Evolutionary conservation across 2,329 filamentous ascomycete genomes (phyloP).

Genomic region (Nannizzia gypsea): DNA sequence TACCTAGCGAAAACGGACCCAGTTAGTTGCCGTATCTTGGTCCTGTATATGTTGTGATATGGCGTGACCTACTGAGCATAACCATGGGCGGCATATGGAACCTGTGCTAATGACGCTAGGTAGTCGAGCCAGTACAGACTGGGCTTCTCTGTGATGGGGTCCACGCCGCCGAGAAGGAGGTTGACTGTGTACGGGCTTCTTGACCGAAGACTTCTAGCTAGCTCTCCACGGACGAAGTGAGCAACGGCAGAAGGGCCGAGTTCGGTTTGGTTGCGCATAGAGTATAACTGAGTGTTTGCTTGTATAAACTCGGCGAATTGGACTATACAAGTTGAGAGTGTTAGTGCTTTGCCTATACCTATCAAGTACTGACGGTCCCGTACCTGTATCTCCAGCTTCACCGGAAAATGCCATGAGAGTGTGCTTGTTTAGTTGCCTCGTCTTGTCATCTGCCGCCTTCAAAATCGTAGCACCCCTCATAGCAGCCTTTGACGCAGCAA

Average conservation of each 20-base stretch:
- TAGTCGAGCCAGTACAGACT: slow-evolving; percentile 97
- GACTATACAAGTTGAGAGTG: slow-evolving; percentile 42
- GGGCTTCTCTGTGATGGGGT: slow-evolving; percentile 82
- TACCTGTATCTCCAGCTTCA: slow-evolving; percentile 89
- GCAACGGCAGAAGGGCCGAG: slow-evolving; percentile 80
- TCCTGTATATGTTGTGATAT: neutral
- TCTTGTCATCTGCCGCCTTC: slow-evolving; percentile 95
- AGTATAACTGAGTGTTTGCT: slow-evolving; percentile 95
- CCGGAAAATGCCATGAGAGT: slow-evolving; percentile 91
- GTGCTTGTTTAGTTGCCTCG: slow-evolving; percentile 78
- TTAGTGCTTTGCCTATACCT: neutral
- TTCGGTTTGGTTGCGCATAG: slow-evolving; percentile 93
- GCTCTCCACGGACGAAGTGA: slow-evolving; percentile 85
- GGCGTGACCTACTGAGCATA: slow-evolving; percentile 70
- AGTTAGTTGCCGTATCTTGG: neutral
- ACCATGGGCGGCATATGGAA: slow-evolving; percentile 94
- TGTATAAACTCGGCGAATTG: slow-evolving; percentile 99
- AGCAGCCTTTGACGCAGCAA: slow-evolving; percentile 92
- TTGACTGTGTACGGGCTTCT: slow-evolving; percentile 95
- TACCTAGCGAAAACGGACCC: slow-evolving; percentile 46
- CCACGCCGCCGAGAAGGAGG: slow-evolving; percentile 83
- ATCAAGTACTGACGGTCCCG: neutral
- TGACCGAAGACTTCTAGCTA: slow-evolving; percentile 80
- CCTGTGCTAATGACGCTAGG: slow-evolving; percentile 71
- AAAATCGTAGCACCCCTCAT: slow-evolving; percentile 96